Evolutionary conservation across 805 yeast species (phyloP).

Genomic region (Cyberlindnera lachancei): DNA sequence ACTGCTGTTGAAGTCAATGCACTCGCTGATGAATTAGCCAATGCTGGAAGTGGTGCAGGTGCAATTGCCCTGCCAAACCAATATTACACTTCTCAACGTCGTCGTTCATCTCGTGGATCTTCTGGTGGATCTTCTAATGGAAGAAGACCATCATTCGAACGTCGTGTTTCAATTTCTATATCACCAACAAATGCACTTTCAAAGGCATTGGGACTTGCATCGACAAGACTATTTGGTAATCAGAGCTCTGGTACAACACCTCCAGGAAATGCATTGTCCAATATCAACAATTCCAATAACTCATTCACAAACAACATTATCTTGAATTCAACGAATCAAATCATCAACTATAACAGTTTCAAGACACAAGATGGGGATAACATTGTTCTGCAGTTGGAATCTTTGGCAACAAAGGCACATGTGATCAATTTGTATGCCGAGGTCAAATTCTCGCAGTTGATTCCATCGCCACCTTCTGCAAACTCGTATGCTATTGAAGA

Average conservation of each 20-base stretch:
- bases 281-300: constrained; percentile 15
- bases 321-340: constrained; percentile 16
- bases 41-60: constrained; percentile 45
- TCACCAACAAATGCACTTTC: constrained; percentile 84
- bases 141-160: constrained; percentile 53
- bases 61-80: constrained; percentile 32
- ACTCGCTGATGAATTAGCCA: constrained; percentile 84
- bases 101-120: constrained; percentile 37
- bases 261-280: constrained; percentile 8
- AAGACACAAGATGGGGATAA: constrained; percentile 23
- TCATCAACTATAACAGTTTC: constrained; percentile 10
- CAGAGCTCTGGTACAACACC: constrained; percentile 16
- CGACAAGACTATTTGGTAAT: constrained; percentile 75
- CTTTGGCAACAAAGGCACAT: constrained; percentile 82
- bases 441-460: constrained; percentile 77
- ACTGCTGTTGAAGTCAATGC: constrained; percentile 93
- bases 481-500: constrained; percentile 30
- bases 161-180: constrained; percentile 58
- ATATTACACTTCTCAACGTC: constrained; percentile 15
- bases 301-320: constrained; percentile 18
- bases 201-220: constrained; percentile 80
- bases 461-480: constrained; percentile 52
- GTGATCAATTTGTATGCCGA: constrained; percentile 87
- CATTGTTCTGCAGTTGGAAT: constrained; percentile 48
- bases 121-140: constrained; percentile 38